phyloP scores from a whole-genome alignment of 2,329 filamentous ascomycete species.

The Talaromyces sp. region DNA sequence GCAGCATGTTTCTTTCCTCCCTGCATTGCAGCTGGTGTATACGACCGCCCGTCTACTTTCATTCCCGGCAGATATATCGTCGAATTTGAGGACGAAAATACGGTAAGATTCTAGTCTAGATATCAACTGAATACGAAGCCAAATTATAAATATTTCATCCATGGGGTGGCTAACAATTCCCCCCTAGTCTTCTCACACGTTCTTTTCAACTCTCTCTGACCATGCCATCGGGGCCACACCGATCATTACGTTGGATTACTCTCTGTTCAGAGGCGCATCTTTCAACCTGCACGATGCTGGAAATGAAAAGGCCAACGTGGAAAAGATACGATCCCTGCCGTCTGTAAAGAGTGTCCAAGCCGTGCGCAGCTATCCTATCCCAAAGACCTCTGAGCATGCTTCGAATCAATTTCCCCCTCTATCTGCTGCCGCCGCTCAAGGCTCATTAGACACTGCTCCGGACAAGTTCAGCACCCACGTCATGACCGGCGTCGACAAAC shows the following conservation, averaged over 20 bases:
- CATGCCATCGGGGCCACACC: constrained; percentile 5
- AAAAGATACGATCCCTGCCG: constrained; percentile 6
- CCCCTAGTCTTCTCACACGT: constrained; percentile 2
- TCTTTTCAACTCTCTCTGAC: constrained; percentile 8
- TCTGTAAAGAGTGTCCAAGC: constrained; percentile 7
- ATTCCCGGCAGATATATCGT: constrained; percentile 8
- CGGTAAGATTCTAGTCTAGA: background rate
- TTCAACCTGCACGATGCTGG: background rate
- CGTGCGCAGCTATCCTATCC: background rate
- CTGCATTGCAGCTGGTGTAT: background rate
- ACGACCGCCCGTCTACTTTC: background rate
- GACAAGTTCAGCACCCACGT: constrained; percentile 12
- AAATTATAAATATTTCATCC: background rate
- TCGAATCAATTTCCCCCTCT: background rate
- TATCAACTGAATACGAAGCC: background rate
- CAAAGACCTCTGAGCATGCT: background rate
- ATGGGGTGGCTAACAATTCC: background rate
- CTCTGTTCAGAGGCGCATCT: constrained; percentile 6
- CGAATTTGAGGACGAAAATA: constrained; percentile 1
- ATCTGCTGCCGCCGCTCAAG: background rate
- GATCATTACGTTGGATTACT: constrained; percentile 3
- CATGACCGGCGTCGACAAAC: constrained; percentile 20
- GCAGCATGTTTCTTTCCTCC: constrained; percentile 2
- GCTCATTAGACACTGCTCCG: background rate
- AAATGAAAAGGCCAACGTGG: background rate